Conservation (phyloP, 192 early-diverging fungal species). For the Spinellus fusiger region DNA sequence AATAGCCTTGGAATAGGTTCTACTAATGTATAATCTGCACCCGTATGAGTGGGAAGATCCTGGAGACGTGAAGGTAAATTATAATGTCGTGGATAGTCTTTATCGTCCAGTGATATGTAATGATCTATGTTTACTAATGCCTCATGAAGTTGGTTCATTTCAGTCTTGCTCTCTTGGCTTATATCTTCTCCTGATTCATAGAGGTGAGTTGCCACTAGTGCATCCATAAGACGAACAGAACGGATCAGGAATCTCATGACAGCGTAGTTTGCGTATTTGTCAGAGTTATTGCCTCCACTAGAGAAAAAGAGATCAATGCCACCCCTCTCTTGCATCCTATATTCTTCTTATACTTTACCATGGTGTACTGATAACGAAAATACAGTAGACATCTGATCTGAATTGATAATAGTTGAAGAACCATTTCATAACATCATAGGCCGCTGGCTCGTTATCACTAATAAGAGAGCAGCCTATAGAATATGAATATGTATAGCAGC, state of each 20-base stretch:
- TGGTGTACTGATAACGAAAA: conserved; percentile 41
- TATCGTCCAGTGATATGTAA: neutral
- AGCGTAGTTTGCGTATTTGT: neutral
- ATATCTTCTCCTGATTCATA: neutral
- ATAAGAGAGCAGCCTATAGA: conserved; percentile 32
- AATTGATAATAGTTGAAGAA: conserved; percentile 34
- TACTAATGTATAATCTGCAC: neutral
- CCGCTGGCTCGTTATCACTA: conserved; percentile 11
- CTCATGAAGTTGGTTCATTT: conserved; percentile 5
- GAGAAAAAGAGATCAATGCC: neutral
- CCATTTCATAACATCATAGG: conserved; percentile 34
- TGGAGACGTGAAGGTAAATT: neutral
- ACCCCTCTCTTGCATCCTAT: no score
- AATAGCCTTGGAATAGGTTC: conserved; percentile 35
- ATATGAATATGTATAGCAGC: neutral
- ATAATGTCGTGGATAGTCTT: conserved; percentile 6
- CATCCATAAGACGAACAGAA: conserved; percentile 20
- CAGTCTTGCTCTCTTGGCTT: neutral
- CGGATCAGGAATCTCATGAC: neutral
- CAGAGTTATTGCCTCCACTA: neutral
- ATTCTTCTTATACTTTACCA: no score
- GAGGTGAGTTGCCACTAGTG: neutral
- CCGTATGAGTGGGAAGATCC: neutral
- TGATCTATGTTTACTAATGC: conserved; percentile 4
- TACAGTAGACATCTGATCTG: conserved; percentile 36